Percentiles rank a stretch among this genome's conserved stretches.
These are phyloP conservation scores for Tetracladium maxilliforme DNA, from an alignment of 2,329 filamentous ascomycete genomes.

Conservation along the genomic window DNA sequence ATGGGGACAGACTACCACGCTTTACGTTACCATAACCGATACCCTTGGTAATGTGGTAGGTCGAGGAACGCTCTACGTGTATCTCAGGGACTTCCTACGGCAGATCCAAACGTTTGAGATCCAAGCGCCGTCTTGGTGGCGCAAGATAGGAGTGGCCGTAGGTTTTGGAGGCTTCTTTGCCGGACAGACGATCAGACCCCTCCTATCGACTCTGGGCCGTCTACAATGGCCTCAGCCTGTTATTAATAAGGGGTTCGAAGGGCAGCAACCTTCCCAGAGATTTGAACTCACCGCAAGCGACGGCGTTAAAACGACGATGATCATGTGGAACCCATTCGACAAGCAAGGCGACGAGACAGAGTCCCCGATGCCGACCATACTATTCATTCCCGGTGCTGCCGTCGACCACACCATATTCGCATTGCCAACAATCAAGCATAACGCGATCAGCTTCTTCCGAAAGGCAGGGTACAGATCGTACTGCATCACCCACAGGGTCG, in stretches of 20 bases:
- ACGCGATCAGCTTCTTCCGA: conserved; percentile 48
- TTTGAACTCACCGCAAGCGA: conserved; percentile 35
- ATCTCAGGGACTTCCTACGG: conserved; percentile 34
- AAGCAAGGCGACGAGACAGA: conserved; percentile 13
- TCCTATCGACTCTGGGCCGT: conserved; percentile 36
- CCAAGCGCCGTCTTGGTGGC: conserved; percentile 28
- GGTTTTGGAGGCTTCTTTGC: conserved; percentile 42
- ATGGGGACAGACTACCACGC: conserved; percentile 45
- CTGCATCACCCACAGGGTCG: conserved; percentile 41
- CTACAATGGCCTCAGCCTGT: conserved; percentile 41
- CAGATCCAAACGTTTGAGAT: conserved; percentile 38
- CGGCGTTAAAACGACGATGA: conserved; percentile 33
- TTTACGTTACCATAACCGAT: conserved; percentile 42
- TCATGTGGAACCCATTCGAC: conserved; percentile 45
- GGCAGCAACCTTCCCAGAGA: too few species aligned
- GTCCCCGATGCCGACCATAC: conserved; percentile 13
- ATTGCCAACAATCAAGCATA: conserved; percentile 46
- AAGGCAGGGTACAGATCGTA: conserved; percentile 45
- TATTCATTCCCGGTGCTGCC: conserved; percentile 45
- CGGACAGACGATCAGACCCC: conserved; percentile 32
- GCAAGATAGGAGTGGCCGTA: conserved; percentile 26
- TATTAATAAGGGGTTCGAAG: too few species aligned
- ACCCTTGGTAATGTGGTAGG: conserved; percentile 29
- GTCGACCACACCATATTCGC: conserved; percentile 50
- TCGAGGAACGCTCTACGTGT: conserved; percentile 42